Percentiles rank a stretch among this genome's conserved stretches.
These are phyloP conservation scores for Carpinus viminea DNA, from an alignment of 306 rosid genomes.

Conservation along the genomic window DNA sequence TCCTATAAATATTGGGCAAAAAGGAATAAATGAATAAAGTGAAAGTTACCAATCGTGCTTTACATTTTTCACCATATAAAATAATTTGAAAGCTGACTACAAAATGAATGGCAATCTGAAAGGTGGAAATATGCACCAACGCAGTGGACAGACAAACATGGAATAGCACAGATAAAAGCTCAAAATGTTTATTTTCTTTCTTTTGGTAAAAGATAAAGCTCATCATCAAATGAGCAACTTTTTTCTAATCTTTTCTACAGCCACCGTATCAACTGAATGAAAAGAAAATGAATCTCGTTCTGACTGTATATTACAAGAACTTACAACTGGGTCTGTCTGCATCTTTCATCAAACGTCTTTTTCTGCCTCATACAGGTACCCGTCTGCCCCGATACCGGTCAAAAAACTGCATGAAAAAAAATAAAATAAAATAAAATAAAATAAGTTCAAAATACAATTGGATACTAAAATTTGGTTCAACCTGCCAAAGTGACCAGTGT, in stretches of 20 bases:
- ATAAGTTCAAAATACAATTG: constrained; percentile 18
- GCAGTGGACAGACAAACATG: too few species aligned
- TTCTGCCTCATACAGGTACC: constrained; percentile 71
- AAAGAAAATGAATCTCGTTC: constrained; percentile 25
- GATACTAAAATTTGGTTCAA: neutral
- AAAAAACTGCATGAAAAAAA: constrained; percentile 57
- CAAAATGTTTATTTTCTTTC: neutral
- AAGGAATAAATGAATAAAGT: too few species aligned
- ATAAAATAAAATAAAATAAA: too few species aligned
- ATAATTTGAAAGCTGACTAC: neutral
- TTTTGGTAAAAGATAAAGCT: neutral
- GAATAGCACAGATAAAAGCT: too few species aligned
- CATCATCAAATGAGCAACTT: neutral
- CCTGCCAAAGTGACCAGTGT: neutral
- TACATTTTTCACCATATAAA: too few species aligned
- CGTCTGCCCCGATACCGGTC: constrained; percentile 84
- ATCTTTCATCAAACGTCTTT: constrained; percentile 20
- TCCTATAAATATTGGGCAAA: too few species aligned
- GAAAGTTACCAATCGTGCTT: too few species aligned
- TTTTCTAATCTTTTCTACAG: constrained; percentile 14
- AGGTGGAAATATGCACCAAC: neutral
- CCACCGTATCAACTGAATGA: constrained; percentile 22
- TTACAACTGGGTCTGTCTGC: constrained; percentile 39
- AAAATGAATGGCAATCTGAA: neutral
- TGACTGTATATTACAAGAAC: constrained; percentile 49